Percentiles rank a stretch among this genome's conserved stretches.
These are phyloP conservation scores for Trichoderma polysporum DNA, from an alignment of 2,329 filamentous ascomycete species.

Conservation along the genomic window DNA sequence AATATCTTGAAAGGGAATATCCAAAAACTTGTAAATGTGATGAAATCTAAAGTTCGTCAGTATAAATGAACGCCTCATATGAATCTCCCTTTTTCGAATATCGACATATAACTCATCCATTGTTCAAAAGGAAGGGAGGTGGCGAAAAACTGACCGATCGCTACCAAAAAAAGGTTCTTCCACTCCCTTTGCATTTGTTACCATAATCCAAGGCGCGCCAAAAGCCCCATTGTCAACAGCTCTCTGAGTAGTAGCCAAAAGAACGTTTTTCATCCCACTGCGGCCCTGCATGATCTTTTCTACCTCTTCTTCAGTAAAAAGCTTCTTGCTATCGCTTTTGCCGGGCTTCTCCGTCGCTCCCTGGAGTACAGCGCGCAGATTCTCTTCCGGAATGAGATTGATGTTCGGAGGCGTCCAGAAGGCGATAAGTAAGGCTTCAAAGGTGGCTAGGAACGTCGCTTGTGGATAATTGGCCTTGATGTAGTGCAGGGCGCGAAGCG, in stretches of 20 bases:
- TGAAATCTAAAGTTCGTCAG: constrained; percentile 48
- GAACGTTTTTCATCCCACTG: constrained; percentile 43
- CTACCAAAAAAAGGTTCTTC: constrained; percentile 75
- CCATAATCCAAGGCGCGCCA: constrained; percentile 75
- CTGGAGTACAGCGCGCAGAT: constrained; percentile 44
- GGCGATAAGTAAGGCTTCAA: constrained; percentile 55
- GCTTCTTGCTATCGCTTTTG: constrained; percentile 19
- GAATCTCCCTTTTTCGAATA: neutral
- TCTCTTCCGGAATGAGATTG: constrained; percentile 58
- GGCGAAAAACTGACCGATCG: constrained; percentile 50
- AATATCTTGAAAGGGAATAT: constrained; percentile 58
- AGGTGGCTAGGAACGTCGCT: constrained; percentile 51
- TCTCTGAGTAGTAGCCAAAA: constrained; percentile 59
- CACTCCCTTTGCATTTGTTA: constrained; percentile 55
- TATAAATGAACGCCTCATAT: neutral
- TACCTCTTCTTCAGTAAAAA: constrained; percentile 55
- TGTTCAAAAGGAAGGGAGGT: neutral
- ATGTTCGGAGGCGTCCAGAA: constrained; percentile 62
- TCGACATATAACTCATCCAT: neutral
- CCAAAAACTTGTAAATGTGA: constrained; percentile 67
- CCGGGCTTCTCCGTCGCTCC: constrained; percentile 32
- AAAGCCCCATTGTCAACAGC: constrained; percentile 68
- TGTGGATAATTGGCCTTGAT: constrained; percentile 59
- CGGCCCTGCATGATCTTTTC: constrained; percentile 54
- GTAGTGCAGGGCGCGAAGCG: constrained; percentile 65